phyloP scores from a whole-genome alignment of 2,329 filamentous ascomycete species.

The Alternaria novae-zelandiae region DNA sequence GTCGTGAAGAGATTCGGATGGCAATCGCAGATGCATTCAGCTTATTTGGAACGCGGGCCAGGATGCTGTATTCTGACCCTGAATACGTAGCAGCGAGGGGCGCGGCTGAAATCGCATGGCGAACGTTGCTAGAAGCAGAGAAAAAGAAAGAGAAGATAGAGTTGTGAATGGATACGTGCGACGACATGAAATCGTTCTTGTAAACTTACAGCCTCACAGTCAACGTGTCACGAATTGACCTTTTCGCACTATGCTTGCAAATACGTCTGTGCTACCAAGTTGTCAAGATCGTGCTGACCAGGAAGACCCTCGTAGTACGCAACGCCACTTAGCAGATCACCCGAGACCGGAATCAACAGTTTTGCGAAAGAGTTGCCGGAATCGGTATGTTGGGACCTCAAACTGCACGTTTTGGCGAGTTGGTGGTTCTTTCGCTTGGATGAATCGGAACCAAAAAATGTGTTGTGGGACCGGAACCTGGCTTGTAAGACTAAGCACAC shows the following conservation, averaged over 20 bases:
- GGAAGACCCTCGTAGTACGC: conserved; percentile 5
- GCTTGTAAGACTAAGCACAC: not conserved
- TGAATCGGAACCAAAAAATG: conserved; percentile 7
- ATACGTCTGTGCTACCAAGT: not conserved
- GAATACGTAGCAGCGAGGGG: not conserved
- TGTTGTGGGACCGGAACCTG: not conserved
- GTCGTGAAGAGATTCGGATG: not conserved
- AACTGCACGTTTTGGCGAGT: conserved; percentile 5
- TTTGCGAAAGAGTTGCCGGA: conserved; percentile 22
- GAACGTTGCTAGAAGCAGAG: not conserved
- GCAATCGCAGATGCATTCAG: not conserved
- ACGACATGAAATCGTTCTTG: not conserved
- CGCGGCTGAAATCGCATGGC: not conserved
- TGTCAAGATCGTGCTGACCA: not conserved
- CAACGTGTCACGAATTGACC: not conserved
- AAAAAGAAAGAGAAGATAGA: not conserved
- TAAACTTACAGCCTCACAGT: not conserved
- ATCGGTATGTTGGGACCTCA: conserved; percentile 25
- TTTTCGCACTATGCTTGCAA: not conserved
- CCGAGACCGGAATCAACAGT: conserved; percentile 29
- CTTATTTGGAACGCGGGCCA: not conserved
- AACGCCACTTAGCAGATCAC: conserved; percentile 34
- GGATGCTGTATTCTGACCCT: not conserved
- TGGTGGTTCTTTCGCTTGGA: conserved; percentile 10
- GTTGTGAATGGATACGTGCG: not conserved